Base-by-base conservation (phyloP, 2,329 filamentous ascomycete species). In the Colletotrichum falcatum region DNA sequence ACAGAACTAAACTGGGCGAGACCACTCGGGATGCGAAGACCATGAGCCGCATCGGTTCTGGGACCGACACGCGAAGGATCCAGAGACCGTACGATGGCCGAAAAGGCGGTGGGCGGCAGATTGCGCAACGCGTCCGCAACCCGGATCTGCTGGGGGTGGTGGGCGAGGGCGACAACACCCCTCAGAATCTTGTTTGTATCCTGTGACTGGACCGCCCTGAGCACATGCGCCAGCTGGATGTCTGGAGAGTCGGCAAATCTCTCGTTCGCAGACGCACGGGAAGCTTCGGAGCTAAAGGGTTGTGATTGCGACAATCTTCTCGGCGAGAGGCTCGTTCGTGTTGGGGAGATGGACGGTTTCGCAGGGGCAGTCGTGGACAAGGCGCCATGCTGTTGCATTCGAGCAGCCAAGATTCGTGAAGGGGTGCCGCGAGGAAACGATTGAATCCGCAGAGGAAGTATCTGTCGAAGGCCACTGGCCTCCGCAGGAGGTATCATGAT, bases 11-110 rank as follows among this genome's bases (percentile, higher is more conserved):
- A 78, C 37, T 82, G 77, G 8, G 78, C 80, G 75, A 81, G 85
- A 74, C 78, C 84, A 18, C 74, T 66, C 4, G 79, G 74, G 61
- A 87, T 78, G 20, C 76, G 72, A 23, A 84, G 71, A 20, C 83
- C 81, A 44, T 84, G 76, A 14, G 81, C 79, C 4, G 83, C 77
- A 76, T 91, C 90, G 26, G 88, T 77, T 16, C 85, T 78, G 26
- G 79, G 77, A 62, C 86, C 82, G 23, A 89, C 79, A 28, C 79
- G 75, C 5, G 87, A 75, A 0, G 92, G 91, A 67, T 92, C 89
- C 11, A 94, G 79, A 6, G 85, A 83, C 42, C 86, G 85, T 37
- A 95, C 78, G 12, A 92, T 85, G 72, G 92, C 89, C 1, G 89
- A 88, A 75, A 94, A 90, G 0, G 85, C 85, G 1, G 85, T 81